These are phyloP conservation scores for Tylopilus rubrobrunneus DNA, from an alignment of 768 basidiomycete species.

Conservation along the genomic window DNA sequence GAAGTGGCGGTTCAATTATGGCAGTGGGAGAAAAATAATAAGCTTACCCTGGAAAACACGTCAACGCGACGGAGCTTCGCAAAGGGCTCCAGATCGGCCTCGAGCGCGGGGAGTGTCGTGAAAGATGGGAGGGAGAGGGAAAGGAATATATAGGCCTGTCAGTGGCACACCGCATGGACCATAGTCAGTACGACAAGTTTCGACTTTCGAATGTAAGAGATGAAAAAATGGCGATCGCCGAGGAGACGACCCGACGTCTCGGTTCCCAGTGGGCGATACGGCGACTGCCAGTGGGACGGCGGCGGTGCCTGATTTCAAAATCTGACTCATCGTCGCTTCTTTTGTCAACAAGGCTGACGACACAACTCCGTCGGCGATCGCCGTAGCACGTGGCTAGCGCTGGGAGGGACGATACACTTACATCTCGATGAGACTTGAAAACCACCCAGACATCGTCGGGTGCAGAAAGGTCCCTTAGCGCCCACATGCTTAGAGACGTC, in stretches of 20 bases:
- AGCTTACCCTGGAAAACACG: slow-evolving; percentile 23
- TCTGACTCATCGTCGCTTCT: slow-evolving; percentile 17
- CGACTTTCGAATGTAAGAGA: not conserved
- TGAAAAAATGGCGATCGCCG: slow-evolving; percentile 15
- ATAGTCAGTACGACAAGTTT: slow-evolving; percentile 19
- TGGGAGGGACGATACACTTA: slow-evolving; percentile 29
- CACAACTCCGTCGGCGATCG: not conserved
- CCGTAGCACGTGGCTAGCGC: slow-evolving; percentile 4
- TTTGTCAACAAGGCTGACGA: not conserved
- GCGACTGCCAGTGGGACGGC: slow-evolving; percentile 1
- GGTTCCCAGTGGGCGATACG: slow-evolving; percentile 2
- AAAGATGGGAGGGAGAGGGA: slow-evolving; percentile 45
- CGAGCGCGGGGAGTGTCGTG: slow-evolving; percentile 53
- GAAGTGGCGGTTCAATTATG: not conserved
- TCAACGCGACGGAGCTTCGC: slow-evolving; percentile 50
- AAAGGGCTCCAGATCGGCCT: slow-evolving; percentile 60
- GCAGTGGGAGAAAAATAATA: not conserved
- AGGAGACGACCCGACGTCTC: slow-evolving; percentile 7
- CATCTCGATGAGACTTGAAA: slow-evolving; percentile 59
- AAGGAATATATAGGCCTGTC: slow-evolving; percentile 55
- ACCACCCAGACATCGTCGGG: slow-evolving; percentile 50
- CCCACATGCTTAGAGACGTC: slow-evolving; percentile 48
- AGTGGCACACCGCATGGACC: not conserved
- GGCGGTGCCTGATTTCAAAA: slow-evolving; percentile 18
- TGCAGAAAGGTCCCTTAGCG: slow-evolving; percentile 33